Evolutionary conservation across 2,329 filamentous ascomycete species (phyloP), one percentile per base, ranked within the genome.

Genomic region (Penicillium brasilianum): DNA sequence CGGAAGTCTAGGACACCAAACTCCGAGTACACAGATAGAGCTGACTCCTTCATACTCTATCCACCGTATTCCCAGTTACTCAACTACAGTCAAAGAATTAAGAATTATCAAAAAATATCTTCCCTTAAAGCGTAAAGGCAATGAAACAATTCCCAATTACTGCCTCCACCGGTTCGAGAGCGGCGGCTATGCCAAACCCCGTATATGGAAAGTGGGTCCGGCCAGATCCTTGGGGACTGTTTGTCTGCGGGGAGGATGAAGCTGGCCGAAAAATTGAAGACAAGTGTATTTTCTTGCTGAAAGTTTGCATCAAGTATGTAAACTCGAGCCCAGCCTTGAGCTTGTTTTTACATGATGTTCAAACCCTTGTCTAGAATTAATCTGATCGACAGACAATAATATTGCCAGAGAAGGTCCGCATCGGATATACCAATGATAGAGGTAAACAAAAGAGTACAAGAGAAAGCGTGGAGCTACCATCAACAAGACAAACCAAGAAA

Each of bases 401-500:
- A 28, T 9, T 10, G 44, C 3, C 14, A n/a, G 3, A n/a, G 5
- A 9, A 30, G 44, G 13, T 25, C 44, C 36, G 20, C 22, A 46
- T 20, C 2, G 16, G 13, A 11, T 22, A 37, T 13, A 11, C 4
- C 25, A 30, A n/a, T 5, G 8, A 5, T 22, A 20, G 32, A 37
- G 2, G 34, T 41, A 18, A 20, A 9, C 37, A 9, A 36, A 43
- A 20, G 51, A 51, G 60, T 18, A 32, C 28, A 46, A n/a, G 13
- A 46, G 32, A 51, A 54, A 28, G 18, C 20, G 20, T 46, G 22
- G 11, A 51, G 37, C 49, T 44, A 34, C 30, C 57, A 41, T 20
- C 34, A 37, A n/a, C 20, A 37, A 52, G 46, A 30, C 14, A 37
- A 58, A 16, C n/a, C n/a, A n/a, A 48, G 50, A 49, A 58, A 56